A percentile compares a stretch with the other conserved stretches of the same genome.
Conservation (phyloP, 441 rosid species). For the Pelargonium myrrhifolium region DNA sequence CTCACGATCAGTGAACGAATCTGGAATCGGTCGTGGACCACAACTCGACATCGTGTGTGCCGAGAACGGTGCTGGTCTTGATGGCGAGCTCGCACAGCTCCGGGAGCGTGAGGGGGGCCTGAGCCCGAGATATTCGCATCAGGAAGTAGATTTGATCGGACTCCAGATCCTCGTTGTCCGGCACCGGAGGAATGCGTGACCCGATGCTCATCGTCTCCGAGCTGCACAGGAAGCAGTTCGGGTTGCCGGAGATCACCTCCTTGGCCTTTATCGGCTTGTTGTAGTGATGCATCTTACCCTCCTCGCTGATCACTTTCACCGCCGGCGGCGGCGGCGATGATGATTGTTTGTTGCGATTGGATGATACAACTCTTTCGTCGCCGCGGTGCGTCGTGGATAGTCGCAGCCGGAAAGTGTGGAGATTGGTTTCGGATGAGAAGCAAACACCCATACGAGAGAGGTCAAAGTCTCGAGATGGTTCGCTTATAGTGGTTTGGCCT, state of each 20-base stretch:
- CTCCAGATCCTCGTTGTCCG: neutral
- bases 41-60: neutral
- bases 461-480: too few species aligned
- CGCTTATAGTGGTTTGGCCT: too few species aligned
- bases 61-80: neutral
- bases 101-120: neutral
- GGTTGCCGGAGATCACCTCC: neutral
- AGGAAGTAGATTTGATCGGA: neutral
- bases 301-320: neutral
- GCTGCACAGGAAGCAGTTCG: neutral
- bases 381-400: neutral
- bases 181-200: neutral
- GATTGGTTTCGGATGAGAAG: neutral
- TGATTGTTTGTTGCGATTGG: neutral
- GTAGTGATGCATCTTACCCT: neutral
- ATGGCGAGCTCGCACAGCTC: conserved; percentile 1
- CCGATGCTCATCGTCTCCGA: neutral
- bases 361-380: neutral
- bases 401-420: neutral
- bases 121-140: neutral
- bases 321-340: neutral
- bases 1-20: neutral
- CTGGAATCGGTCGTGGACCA: neutral
- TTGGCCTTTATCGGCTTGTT: neutral
- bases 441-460: neutral